A percentile compares a stretch with the other conserved stretches of the same genome.
These are phyloP conservation scores for Alternaria incomplexa DNA, from an alignment of 2,329 filamentous ascomycete genomes.

Conservation along the genomic window DNA sequence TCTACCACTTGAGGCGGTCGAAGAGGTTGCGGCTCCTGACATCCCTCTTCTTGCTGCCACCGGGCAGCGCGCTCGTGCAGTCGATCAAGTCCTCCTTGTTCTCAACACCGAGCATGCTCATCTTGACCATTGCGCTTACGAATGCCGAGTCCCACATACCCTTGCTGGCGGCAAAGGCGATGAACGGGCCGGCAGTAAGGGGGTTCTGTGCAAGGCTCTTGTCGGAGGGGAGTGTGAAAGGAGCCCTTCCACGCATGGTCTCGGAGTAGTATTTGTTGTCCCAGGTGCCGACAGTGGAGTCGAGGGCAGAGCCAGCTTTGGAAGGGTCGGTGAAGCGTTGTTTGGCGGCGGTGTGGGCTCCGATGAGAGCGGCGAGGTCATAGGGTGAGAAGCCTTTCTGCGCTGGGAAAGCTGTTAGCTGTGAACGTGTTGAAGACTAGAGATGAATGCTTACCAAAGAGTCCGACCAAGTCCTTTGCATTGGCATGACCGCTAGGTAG, in stretches of 20 bases:
- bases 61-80: constrained; percentile 42
- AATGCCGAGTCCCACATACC: constrained; percentile 40
- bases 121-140: constrained; percentile 44
- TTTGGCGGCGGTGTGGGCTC: constrained; percentile 45
- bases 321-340: constrained; percentile 37
- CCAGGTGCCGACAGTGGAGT: constrained; percentile 47
- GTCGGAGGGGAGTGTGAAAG: constrained; percentile 38
- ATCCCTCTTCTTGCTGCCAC: constrained; percentile 40
- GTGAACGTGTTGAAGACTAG: background rate
- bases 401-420: constrained; percentile 7
- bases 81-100: constrained; percentile 29
- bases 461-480: constrained; percentile 28
- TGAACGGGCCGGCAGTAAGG: constrained; percentile 26
- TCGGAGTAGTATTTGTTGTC: constrained; percentile 47
- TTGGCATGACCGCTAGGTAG: constrained; percentile 29
- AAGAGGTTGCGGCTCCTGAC: constrained; percentile 35
- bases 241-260: constrained; percentile 35
- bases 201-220: constrained; percentile 35
- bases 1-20: constrained; percentile 31
- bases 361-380: constrained; percentile 49
- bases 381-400: constrained; percentile 45
- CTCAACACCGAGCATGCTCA: constrained; percentile 45
- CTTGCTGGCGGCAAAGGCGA: constrained; percentile 34
- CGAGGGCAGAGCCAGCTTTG: constrained; percentile 32
- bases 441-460: constrained; percentile 33